Evolutionary conservation across 768 basidiomycete species (phyloP).

Genomic region (Xerocomus potaroensis): DNA sequence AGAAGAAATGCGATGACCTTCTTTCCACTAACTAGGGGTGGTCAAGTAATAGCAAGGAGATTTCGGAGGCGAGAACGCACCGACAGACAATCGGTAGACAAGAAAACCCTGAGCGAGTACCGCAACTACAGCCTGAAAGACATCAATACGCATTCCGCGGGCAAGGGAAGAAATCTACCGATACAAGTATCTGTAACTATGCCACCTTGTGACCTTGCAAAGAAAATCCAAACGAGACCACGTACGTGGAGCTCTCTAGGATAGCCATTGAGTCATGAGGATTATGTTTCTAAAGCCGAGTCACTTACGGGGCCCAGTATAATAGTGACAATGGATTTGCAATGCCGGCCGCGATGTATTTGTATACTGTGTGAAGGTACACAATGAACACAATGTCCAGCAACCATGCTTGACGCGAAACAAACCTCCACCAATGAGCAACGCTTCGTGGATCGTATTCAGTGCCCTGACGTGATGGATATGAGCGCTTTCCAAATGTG

Average conservation of each 20-base stretch:
- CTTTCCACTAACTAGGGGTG: not conserved
- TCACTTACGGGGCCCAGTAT: not conserved
- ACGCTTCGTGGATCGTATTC: not conserved
- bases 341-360: not conserved
- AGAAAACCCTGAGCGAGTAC: not conserved
- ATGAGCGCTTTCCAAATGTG: too few species aligned
- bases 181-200: not conserved
- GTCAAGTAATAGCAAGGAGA: not conserved
- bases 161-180: not conserved
- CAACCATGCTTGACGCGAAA: not conserved
- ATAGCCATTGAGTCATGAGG: too few species aligned
- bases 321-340: not conserved
- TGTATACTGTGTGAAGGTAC: not conserved
- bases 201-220: not conserved
- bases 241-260: constrained; percentile 1
- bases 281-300: not conserved
- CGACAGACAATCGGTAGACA: not conserved
- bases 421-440: not conserved
- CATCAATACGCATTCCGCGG: not conserved
- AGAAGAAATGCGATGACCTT: not conserved
- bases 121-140: not conserved
- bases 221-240: too few species aligned
- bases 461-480: not conserved
- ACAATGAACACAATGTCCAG: not conserved
- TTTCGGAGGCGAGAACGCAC: not conserved